Evolutionary conservation across 257 asterid species (phyloP).

Genomic region (Catharanthus roseus): DNA sequence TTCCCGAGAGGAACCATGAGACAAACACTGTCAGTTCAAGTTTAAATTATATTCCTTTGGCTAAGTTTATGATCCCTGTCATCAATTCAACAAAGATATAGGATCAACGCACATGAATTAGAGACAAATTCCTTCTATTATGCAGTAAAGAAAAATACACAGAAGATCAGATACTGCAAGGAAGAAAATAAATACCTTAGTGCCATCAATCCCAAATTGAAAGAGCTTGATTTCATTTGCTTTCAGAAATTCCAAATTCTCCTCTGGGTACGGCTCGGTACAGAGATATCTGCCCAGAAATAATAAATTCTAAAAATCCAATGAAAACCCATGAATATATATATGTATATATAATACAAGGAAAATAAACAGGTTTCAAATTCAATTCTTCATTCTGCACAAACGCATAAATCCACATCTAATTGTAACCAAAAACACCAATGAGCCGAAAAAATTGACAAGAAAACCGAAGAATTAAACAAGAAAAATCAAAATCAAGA

Average conservation of each 20-base stretch:
- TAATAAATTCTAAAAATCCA: neutral
- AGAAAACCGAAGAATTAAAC: neutral
- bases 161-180: neutral
- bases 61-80: neutral
- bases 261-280: slow-evolving; percentile 42
- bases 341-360: no score
- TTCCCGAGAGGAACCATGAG: no score
- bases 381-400: neutral
- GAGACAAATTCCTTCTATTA: neutral
- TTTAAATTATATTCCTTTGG: neutral
- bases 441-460: neutral
- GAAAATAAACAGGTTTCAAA: neutral
- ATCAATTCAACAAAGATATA: neutral
- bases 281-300: slow-evolving; percentile 36
- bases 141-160: neutral
- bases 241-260: slow-evolving; percentile 33
- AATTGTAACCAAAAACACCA: neutral
- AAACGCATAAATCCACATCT: neutral
- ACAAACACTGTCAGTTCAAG: neutral
- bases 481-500: neutral
- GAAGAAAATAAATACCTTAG: slow-evolving; percentile 26
- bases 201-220: slow-evolving; percentile 46
- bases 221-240: slow-evolving; percentile 34
- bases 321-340: neutral
- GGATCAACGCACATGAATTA: neutral